Evolutionary conservation across 208 protist genomes (phyloP).

Genomic region (Trypanosoma conorhini): DNA sequence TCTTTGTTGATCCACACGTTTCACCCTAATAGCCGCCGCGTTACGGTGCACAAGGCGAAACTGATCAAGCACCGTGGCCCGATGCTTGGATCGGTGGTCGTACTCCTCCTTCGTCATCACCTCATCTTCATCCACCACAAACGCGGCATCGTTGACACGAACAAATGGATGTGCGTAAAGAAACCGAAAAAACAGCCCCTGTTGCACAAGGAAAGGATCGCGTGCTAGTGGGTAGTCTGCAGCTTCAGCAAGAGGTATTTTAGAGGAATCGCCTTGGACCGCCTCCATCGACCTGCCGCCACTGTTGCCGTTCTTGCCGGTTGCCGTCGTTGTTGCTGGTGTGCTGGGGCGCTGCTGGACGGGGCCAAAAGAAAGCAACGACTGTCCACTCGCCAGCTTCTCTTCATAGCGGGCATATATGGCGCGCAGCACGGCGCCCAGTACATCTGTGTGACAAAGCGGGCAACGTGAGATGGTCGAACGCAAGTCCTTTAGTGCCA

Average conservation of each 20-base stretch:
- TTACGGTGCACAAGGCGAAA: slow-evolving; percentile 85
- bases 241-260: slow-evolving; percentile 4
- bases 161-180: slow-evolving; percentile 68
- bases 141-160: slow-evolving; percentile 56
- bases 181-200: slow-evolving; percentile 75
- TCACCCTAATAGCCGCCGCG: slow-evolving; percentile 51
- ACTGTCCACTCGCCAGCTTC: slow-evolving; percentile 22
- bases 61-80: slow-evolving; percentile 61
- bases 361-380: slow-evolving; percentile 27
- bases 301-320: not conserved
- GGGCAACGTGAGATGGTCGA: slow-evolving; percentile 54
- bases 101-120: slow-evolving; percentile 85
- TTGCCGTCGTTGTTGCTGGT: not conserved
- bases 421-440: slow-evolving; percentile 24
- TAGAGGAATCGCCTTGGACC: not conserved
- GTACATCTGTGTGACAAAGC: slow-evolving; percentile 54
- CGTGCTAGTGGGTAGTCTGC: slow-evolving; percentile 49
- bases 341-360: slow-evolving; percentile 9
- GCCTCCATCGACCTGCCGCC: not conserved
- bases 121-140: slow-evolving; percentile 66
- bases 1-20: slow-evolving; percentile 46
- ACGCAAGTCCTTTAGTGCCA: slow-evolving; percentile 56
- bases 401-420: slow-evolving; percentile 25
- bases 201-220: slow-evolving; percentile 88
- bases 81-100: slow-evolving; percentile 47